A percentile compares a stretch with the other conserved stretches of the same genome.
Conservation (phyloP, 441 rosid genomes). For the Adansonia rubrostipa region DNA sequence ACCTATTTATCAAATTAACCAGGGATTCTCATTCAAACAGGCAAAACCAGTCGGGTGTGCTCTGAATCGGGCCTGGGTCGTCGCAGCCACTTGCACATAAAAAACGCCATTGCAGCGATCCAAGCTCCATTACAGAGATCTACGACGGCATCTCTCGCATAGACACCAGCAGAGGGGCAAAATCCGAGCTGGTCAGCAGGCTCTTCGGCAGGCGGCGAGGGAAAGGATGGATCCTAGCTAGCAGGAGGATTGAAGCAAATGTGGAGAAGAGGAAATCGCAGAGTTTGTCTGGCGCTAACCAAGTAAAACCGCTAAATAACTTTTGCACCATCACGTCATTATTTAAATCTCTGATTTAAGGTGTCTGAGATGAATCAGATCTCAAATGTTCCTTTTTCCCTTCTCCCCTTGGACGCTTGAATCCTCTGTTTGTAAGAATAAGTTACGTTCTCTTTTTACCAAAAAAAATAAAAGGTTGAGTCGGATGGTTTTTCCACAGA, state of each 20-base stretch:
- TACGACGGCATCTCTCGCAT: slow-evolving; percentile 68
- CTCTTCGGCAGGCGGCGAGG: slow-evolving; percentile 78
- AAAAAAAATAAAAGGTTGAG: too few relatives aligned
- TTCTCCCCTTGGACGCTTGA: too few relatives aligned
- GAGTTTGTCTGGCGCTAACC: too few relatives aligned
- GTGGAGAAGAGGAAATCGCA: slow-evolving; percentile 48
- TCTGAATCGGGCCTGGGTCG: slow-evolving; percentile 32
- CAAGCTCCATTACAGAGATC: slow-evolving; percentile 58
- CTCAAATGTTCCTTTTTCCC: too few relatives aligned
- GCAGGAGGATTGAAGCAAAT: slow-evolving; percentile 53
- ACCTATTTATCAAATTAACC: not conserved
- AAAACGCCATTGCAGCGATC: slow-evolving; percentile 52
- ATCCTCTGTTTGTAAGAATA: too few relatives aligned
- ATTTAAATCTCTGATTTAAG: too few relatives aligned
- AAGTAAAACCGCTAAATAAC: too few relatives aligned
- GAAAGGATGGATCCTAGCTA: slow-evolving; percentile 70
- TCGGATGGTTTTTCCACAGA: too few relatives aligned
- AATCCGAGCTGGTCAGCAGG: slow-evolving; percentile 77
- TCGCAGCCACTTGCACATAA: slow-evolving; percentile 38
- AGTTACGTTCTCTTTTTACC: too few relatives aligned
- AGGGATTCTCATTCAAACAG: slow-evolving; percentile 42
- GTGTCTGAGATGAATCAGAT: too few relatives aligned
- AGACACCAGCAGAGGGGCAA: slow-evolving; percentile 85
- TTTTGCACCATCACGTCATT: too few relatives aligned
- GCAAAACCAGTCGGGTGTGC: slow-evolving; percentile 50